Evolutionary conservation across 306 rosid species (phyloP), one percentile per base, ranked within the genome.

Genomic region (Benincasa hispida): DNA sequence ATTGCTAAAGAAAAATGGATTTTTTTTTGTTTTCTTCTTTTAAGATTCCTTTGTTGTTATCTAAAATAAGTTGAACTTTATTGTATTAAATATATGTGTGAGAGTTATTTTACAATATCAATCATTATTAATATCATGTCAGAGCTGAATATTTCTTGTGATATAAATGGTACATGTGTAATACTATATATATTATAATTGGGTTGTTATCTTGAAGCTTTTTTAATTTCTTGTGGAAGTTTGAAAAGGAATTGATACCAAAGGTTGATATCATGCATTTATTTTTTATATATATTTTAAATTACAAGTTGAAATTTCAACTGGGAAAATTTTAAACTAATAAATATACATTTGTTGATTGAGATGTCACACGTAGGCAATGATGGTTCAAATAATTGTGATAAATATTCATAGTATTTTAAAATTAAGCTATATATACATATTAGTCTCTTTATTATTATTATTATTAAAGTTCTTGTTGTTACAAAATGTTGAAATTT

Each of bases 41-140:
- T 30, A 72, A 72, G 47, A 28, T 72, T 50, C 76, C 47, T 48
- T 72, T 72, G 61, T 72, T 72, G 76, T 32, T 72, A 72, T 50
- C 76, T 50, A 72, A 45, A 28, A 8, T 47, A 70, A 45, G 35
- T 25, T 69, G 75, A 15, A 47, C 37, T 68, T n/a, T 47, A 25
- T 45, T 45, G 58, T 45, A 70, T 50, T 68, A 68, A 27, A 27
- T 14, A 13, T 45, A 2, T 19, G 17, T 35, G n/a, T 37, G n/a
- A 0, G 56, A 51, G 59, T 48, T 48, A 25, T 8, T 42, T 69
- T 24, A 45, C 75, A 14, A 45, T 45, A 45, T 15, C 57, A 69
- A 42, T 45, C n/a, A 41, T 68, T 39, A 68, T 39, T 41, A 41
- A 67, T 60, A 30, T 14, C n/a, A 60, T 12, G 68, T 13, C 22